Conservation (phyloP, 495 filamentous ascomycete species). For the Penicillium lagena region DNA sequence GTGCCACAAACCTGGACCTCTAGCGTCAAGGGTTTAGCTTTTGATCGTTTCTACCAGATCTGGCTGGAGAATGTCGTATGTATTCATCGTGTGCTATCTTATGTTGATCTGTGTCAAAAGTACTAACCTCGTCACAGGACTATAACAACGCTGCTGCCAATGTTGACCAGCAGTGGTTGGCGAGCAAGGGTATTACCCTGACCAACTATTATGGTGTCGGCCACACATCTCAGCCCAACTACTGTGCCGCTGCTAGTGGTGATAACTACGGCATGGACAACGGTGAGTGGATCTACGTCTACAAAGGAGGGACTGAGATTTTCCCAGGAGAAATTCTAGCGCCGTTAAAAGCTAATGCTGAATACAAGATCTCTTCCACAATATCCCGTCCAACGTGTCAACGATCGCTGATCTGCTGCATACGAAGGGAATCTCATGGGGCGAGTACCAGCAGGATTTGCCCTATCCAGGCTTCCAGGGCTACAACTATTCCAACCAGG, state of each 20-base stretch:
- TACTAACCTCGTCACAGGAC: constrained; percentile 32
- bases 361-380: constrained; percentile 25
- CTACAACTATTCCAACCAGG: constrained; percentile 45
- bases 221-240: constrained; percentile 69
- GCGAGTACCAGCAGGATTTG: constrained; percentile 60
- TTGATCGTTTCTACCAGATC: constrained; percentile 61
- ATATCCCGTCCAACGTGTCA: constrained; percentile 53
- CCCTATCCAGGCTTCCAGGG: constrained; percentile 64
- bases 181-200: constrained; percentile 53
- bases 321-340: no score
- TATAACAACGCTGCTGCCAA: constrained; percentile 44
- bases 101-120: background rate
- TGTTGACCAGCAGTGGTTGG: constrained; percentile 47
- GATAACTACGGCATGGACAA: constrained; percentile 66
- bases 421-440: constrained; percentile 60
- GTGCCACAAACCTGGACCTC: constrained; percentile 43
- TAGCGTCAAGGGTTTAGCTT: constrained; percentile 54
- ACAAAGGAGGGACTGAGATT: no score
- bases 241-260: constrained; percentile 54
- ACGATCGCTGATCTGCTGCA: constrained; percentile 64
- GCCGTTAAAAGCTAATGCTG: no score
- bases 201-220: constrained; percentile 58
- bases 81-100: constrained; percentile 1
- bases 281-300: constrained; percentile 30
- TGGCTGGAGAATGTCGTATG: constrained; percentile 68